These are phyloP conservation scores for Monosporascus sp. DNA, from an alignment of 2,329 filamentous ascomycete genomes.

Conservation along the genomic window DNA sequence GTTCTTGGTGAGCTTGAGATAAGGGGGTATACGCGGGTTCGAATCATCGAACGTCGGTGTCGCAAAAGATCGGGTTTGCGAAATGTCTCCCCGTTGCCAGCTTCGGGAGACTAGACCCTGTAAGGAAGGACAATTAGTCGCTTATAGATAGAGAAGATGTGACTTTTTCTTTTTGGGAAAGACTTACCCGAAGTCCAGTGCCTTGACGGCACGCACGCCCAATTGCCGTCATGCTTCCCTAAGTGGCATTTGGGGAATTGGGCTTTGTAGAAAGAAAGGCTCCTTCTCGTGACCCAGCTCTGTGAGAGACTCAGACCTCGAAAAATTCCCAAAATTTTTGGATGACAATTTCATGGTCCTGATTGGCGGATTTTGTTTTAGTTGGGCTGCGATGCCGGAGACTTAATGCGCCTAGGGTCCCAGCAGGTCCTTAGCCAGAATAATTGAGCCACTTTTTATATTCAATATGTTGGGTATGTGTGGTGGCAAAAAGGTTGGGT, in stretches of 20 bases:
- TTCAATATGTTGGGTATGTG: no score
- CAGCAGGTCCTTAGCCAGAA: no score
- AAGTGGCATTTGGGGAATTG: constrained; percentile 26
- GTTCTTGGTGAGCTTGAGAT: constrained; percentile 59
- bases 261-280: constrained; percentile 20
- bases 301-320: neutral
- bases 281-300: neutral
- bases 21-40: constrained; percentile 59
- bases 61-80: constrained; percentile 25
- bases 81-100: constrained; percentile 14
- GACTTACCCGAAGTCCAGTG: constrained; percentile 24
- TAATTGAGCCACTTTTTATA: no score
- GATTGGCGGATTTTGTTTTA: neutral
- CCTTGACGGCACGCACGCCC: constrained; percentile 26
- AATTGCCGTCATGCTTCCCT: constrained; percentile 26
- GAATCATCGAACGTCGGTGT: constrained; percentile 27
- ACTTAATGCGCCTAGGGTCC: neutral
- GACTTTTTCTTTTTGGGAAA: neutral
- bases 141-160: neutral
- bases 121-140: constrained; percentile 2
- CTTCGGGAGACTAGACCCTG: constrained; percentile 22
- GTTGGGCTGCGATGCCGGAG: neutral
- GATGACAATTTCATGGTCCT: neutral
- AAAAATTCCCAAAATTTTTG: neutral
- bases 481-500: no score